Percentiles rank a stretch among this genome's conserved stretches.
Conservation (phyloP, 208 protist species). For the Tritrichomonas foetus region DNA sequence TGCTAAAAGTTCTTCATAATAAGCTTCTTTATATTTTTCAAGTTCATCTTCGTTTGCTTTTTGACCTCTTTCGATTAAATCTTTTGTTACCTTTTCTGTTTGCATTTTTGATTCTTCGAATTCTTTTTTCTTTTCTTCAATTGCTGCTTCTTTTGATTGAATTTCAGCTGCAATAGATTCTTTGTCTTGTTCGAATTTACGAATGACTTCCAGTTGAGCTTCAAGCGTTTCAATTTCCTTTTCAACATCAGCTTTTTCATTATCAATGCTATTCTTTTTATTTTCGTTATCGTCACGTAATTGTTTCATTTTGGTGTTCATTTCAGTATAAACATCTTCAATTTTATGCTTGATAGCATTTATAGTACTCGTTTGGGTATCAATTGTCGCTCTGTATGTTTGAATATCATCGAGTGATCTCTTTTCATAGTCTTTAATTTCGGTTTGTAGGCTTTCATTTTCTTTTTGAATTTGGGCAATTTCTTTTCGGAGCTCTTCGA, state of each 20-base stretch:
- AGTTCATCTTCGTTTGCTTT: neutral
- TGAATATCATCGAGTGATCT: neutral
- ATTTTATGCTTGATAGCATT: neutral
- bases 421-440: neutral
- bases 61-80: neutral
- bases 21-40: neutral
- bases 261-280: neutral
- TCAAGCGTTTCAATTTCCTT: neutral
- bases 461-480: neutral
- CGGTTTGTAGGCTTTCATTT: neutral
- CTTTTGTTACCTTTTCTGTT: neutral
- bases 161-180: neutral
- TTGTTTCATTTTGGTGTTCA: neutral
- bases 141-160: neutral
- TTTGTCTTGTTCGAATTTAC: constrained; percentile 33
- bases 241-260: neutral
- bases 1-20: neutral
- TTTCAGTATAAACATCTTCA: neutral
- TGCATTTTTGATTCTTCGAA: neutral
- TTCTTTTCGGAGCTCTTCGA: neutral
- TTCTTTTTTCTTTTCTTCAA: neutral
- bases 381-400: neutral
- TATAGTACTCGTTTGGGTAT: neutral
- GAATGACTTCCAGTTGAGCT: neutral
- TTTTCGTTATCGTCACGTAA: neutral